phyloP scores from a whole-genome alignment of 495 filamentous ascomycete genomes.

The Beverwykella pulmonaria region DNA sequence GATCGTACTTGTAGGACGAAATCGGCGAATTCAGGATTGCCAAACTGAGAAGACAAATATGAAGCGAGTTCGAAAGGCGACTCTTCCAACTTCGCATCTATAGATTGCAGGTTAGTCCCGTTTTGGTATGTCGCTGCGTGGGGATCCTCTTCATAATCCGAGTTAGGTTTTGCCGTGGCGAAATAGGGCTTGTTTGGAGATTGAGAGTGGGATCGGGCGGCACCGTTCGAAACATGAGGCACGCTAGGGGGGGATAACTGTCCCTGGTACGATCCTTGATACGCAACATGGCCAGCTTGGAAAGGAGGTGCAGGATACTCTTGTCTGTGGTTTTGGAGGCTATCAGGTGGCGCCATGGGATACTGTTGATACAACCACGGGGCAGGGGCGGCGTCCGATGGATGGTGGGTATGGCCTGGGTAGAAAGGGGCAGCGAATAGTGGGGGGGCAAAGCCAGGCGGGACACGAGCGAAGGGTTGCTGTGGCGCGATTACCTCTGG shows the following conservation, averaged over 20 bases:
- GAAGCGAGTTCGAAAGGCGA: constrained; percentile 20
- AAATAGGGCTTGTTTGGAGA: constrained; percentile 22
- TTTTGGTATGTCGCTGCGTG: not conserved
- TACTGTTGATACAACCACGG: constrained; percentile 25
- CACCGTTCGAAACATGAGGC: constrained; percentile 8
- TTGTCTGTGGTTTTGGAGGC: constrained; percentile 2
- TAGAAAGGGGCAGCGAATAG: constrained; percentile 34
- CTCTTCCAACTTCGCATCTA: constrained; percentile 8
- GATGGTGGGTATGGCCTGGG: constrained; percentile 40
- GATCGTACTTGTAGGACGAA: constrained; percentile 38
- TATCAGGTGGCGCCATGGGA: constrained; percentile 23
- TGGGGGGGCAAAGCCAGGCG: constrained; percentile 27
- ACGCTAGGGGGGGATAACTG: constrained; percentile 2
- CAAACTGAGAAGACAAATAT: constrained; percentile 41
- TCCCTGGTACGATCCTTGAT: constrained; percentile 16
- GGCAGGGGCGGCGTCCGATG: constrained; percentile 35
- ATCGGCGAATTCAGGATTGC: constrained; percentile 42
- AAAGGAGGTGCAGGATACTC: constrained; percentile 7
- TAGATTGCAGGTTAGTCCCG: not conserved
- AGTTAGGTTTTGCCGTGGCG: not conserved
- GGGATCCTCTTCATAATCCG: constrained; percentile 5
- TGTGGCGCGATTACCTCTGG: constrained; percentile 1
- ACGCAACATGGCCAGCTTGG: not conserved
- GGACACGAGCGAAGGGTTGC: constrained; percentile 15
- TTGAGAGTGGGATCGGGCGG: constrained; percentile 19